phyloP scores from a whole-genome alignment of 148 eudicot species.

The Pouteria glomerata region DNA sequence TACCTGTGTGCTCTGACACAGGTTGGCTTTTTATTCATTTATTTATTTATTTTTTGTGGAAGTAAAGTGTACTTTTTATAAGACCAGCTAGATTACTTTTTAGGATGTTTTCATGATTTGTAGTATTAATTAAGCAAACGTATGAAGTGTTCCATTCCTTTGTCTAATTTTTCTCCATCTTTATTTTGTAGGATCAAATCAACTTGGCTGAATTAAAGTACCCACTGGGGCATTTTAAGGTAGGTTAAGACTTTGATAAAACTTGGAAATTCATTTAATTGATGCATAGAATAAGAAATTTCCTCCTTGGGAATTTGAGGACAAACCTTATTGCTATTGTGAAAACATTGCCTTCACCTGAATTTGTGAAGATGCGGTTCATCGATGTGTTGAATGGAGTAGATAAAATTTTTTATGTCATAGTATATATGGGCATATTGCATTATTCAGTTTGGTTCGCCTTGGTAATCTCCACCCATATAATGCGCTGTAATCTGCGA shows the following conservation, averaged over 20 bases:
- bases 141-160: conserved; percentile 2
- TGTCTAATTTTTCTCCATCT: conserved; percentile 11
- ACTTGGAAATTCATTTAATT: background rate
- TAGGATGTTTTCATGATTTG: background rate
- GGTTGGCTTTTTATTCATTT: no score
- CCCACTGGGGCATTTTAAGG: conserved; percentile 91
- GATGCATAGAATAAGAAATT: background rate
- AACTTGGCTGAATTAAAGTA: conserved; percentile 70
- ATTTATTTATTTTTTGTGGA: background rate
- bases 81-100: background rate
- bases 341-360: background rate
- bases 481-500: background rate
- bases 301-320: background rate
- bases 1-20: no score
- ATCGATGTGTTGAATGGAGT: background rate
- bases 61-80: no score
- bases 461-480: background rate
- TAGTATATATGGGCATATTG: background rate
- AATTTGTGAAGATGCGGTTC: background rate
- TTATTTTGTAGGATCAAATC: conserved; percentile 75
- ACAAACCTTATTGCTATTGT: background rate
- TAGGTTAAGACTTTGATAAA: conserved; percentile 13
- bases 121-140: background rate
- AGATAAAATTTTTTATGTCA: background rate
- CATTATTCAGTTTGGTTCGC: background rate